Evolutionary conservation across 2,329 filamentous ascomycete species (phyloP), one percentile per base, ranked within the genome.

Genomic region (Trichoderma cornu-damae): DNA sequence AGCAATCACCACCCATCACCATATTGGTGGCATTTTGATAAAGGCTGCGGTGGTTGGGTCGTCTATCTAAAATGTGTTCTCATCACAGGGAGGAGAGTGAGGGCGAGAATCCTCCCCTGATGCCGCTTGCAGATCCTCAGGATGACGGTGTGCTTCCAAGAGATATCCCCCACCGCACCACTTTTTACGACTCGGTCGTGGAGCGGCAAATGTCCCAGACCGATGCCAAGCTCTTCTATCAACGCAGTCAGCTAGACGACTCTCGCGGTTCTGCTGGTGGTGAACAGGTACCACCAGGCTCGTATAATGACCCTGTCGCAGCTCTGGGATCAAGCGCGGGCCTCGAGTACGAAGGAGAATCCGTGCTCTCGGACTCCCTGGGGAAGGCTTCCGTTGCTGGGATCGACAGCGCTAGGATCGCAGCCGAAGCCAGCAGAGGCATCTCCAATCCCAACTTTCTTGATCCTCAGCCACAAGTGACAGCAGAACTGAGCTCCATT

Each of bases 91-190:
- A 47, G 30, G 40, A 55, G 32, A 47, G 52, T 43, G 42, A 47
- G 11, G 22, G 42, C n/a, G 52, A 55, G 30, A 43, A 52, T 16
- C 24, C 26, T 26, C 37, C 37, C 40, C 49, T 43, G 37, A 9
- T 30, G 22, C 40, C 30, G 9, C 42, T 35, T 16, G n/a, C n/a
- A n/a, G n/a, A 20, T 18, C 16, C 32, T 26, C 42, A 54, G 12
- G 52, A 55, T 55, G 52, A 55, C 47, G 52, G 20, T 22, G 42
- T 55, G 32, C 52, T 55, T 14, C 52, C 52, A 28, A 46, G 52
- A 47, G 52, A 55, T 46, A 55, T 55, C 30, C 40, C 52, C 11
- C 52, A 37, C 8, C 52, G 52, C 40, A 55, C 52, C 4, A 55
- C 52, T 7, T 46, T 47, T 14, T 55, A 55, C 42, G 52, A 55